Conservation (phyloP, 768 basidiomycete genomes). For the Phlebiopsis flavidoalba region DNA sequence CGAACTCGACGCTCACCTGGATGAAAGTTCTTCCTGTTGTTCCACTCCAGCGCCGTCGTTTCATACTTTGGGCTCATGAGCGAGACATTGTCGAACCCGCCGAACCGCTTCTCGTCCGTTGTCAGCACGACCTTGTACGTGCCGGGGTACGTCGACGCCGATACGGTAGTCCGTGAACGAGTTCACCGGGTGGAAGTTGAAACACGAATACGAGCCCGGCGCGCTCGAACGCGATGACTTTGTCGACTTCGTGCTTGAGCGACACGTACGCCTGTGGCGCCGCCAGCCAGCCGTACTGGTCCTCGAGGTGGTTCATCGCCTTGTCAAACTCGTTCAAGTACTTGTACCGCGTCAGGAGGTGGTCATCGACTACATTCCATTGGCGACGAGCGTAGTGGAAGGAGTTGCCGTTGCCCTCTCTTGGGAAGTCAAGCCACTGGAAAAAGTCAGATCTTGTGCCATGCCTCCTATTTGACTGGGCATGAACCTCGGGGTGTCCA, state of each 20-base stretch:
- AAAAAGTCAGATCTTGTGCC: conserved; percentile 23
- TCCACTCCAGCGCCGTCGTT: conserved; percentile 89
- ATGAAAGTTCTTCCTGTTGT: conserved; percentile 86
- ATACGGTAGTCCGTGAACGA: conserved; percentile 94
- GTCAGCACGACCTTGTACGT: conserved; percentile 78
- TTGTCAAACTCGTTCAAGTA: conserved; percentile 92
- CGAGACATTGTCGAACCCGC: conserved; percentile 81
- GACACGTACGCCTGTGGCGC: conserved; percentile 88
- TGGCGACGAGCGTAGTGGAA: conserved; percentile 97
- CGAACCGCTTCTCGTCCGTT: conserved; percentile 84
- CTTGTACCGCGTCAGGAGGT: conserved; percentile 74
- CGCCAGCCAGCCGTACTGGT: conserved; percentile 78
- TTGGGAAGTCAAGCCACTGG: conserved; percentile 96
- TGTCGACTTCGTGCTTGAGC: conserved; percentile 90
- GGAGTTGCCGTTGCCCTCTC: conserved; percentile 91
- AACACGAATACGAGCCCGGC: conserved; percentile 91
- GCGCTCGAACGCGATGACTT: conserved; percentile 91
- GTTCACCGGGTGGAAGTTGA: conserved; percentile 92
- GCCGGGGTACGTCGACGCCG: conserved; percentile 79
- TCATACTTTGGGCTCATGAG: conserved; percentile 56
- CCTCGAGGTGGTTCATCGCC: conserved; percentile 86
- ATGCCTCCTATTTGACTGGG: no score
- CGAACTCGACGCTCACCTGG: conserved; percentile 53
- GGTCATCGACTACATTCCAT: conserved; percentile 92
- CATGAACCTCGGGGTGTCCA: conserved; percentile 81